These are phyloP conservation scores for Collariella sp. DNA, from an alignment of 495 filamentous ascomycete species.

Conservation along the genomic window DNA sequence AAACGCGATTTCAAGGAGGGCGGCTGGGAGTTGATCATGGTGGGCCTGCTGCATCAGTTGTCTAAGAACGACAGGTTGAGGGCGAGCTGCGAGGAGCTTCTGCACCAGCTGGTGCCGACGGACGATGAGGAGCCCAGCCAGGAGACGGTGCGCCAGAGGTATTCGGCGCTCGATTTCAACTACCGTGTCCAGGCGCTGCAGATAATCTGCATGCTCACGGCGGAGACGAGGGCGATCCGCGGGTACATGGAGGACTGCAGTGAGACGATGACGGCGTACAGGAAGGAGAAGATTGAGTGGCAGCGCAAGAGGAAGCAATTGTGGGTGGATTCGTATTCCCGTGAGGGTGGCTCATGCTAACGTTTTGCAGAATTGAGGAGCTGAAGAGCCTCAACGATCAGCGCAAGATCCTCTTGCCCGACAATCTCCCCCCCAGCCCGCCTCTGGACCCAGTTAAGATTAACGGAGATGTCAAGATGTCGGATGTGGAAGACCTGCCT, in stretches of 20 bases:
- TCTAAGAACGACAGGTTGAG: slow-evolving; percentile 64
- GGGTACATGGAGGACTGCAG: slow-evolving; percentile 85
- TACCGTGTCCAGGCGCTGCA: slow-evolving; percentile 70
- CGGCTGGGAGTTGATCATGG: slow-evolving; percentile 83
- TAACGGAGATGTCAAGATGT: slow-evolving; percentile 52
- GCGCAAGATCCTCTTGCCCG: slow-evolving; percentile 74
- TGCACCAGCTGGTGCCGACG: slow-evolving; percentile 69
- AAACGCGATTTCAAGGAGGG: slow-evolving; percentile 83
- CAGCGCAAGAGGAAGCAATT: slow-evolving; percentile 73
- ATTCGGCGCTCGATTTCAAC: slow-evolving; percentile 70
- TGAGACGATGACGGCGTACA: slow-evolving; percentile 81
- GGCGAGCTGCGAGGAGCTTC: slow-evolving; percentile 65
- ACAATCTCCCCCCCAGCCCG: slow-evolving; percentile 61
- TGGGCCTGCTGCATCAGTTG: slow-evolving; percentile 77
- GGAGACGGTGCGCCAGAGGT: slow-evolving; percentile 63
- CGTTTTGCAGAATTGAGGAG: slow-evolving; percentile 60
- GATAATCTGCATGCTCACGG: slow-evolving; percentile 78
- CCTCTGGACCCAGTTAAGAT: slow-evolving; percentile 42
- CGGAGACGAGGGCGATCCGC: slow-evolving; percentile 75
- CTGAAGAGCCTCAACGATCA: slow-evolving; percentile 75
- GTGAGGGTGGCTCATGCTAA: slow-evolving; percentile 5
- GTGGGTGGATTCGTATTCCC: slow-evolving; percentile 51
- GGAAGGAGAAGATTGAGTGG: slow-evolving; percentile 91
- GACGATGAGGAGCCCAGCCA: slow-evolving; percentile 63
- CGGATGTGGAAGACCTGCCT: slow-evolving; percentile 51